These are phyloP conservation scores for Zoysia pacifica DNA, from an alignment of 176 grass and related monocot genomes.

Conservation along the genomic window DNA sequence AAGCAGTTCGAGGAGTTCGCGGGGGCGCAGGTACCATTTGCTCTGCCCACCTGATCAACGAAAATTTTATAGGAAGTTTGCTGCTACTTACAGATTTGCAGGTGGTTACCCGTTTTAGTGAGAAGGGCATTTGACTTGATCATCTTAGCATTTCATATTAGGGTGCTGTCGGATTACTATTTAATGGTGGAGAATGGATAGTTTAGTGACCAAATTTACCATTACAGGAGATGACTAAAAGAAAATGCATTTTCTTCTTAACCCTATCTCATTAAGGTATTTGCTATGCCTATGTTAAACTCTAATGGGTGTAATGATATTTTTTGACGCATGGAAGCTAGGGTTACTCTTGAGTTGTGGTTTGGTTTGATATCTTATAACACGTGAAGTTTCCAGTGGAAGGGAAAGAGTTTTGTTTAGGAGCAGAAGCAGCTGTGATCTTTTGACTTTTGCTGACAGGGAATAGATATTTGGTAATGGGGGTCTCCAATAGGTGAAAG, in stretches of 20 bases:
- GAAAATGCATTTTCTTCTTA: too few relatives aligned
- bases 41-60: background rate
- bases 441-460: background rate
- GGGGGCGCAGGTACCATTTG: conserved; percentile 64
- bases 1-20: conserved; percentile 98
- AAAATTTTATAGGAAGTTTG: background rate
- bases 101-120: conserved; percentile 9
- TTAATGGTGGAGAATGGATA: conserved; percentile 2
- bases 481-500: background rate
- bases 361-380: background rate
- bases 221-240: background rate
- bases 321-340: background rate
- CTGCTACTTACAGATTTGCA: background rate
- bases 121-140: background rate
- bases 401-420: background rate
- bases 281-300: background rate
- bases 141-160: background rate
- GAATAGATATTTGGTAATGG: background rate
- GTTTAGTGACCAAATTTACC: background rate
- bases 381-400: background rate
- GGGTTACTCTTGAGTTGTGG: background rate
- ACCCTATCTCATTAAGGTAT: background rate
- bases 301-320: background rate
- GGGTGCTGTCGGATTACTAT: background rate
- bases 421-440: background rate